Evolutionary conservation across 2,329 filamentous ascomycete species (phyloP).

Genomic region (Aureobasidium subglaciale): DNA sequence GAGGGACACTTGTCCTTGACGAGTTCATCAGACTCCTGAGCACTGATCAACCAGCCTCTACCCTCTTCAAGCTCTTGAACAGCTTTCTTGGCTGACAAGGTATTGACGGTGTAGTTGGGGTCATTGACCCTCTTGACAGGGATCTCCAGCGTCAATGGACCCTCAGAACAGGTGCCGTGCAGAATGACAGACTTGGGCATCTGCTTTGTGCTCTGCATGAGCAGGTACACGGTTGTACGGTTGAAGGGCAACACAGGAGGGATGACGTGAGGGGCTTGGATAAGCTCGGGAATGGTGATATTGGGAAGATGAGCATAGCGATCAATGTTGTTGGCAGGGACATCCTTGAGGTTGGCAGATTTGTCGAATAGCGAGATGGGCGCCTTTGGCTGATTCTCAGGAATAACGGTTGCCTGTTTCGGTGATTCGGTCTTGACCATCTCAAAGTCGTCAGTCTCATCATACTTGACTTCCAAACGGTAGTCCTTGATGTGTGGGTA

Average conservation of each 20-base stretch:
- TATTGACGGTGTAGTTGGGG: slow-evolving; percentile 54
- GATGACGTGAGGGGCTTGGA: slow-evolving; percentile 59
- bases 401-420: background rate
- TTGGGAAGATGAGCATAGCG: slow-evolving; percentile 48
- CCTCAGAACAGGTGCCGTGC: slow-evolving; percentile 49
- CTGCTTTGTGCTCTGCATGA: slow-evolving; percentile 45
- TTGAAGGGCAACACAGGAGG: slow-evolving; percentile 61
- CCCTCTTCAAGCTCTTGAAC: slow-evolving; percentile 63
- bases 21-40: slow-evolving; percentile 20
- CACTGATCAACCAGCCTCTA: slow-evolving; percentile 51
- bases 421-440: slow-evolving; percentile 45
- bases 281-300: slow-evolving; percentile 47
- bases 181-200: slow-evolving; percentile 47
- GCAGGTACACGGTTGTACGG: slow-evolving; percentile 57
- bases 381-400: slow-evolving; percentile 19
- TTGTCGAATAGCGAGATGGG: slow-evolving; percentile 56
- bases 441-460: slow-evolving; percentile 49
- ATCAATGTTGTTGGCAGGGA: slow-evolving; percentile 25
- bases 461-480: slow-evolving; percentile 56
- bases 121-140: slow-evolving; percentile 47
- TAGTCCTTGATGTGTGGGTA: slow-evolving; percentile 61
- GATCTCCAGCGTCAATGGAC: slow-evolving; percentile 57
- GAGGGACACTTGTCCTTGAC: slow-evolving; percentile 43
- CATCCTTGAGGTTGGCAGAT: slow-evolving; percentile 36
- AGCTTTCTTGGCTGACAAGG: slow-evolving; percentile 62